phyloP scores from a whole-genome alignment of 2,329 filamentous ascomycete species.

The Pseudopithomyces chartarum region DNA sequence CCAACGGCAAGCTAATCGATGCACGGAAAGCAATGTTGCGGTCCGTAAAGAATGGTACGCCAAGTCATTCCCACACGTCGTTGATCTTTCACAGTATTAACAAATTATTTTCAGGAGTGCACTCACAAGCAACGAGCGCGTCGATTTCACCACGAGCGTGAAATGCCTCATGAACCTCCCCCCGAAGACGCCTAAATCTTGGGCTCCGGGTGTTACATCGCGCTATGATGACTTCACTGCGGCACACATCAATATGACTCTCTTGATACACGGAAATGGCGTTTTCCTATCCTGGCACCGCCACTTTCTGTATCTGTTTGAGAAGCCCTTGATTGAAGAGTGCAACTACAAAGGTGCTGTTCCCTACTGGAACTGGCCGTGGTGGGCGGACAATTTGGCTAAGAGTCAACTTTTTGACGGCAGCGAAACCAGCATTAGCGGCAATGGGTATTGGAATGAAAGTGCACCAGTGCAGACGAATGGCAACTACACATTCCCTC shows the following conservation, averaged over 20 bases:
- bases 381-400: slow-evolving; percentile 45
- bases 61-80: too few relatives aligned
- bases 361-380: slow-evolving; percentile 60
- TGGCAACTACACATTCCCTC: slow-evolving; percentile 43
- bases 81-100: too few relatives aligned
- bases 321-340: slow-evolving; percentile 48
- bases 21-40: too few relatives aligned
- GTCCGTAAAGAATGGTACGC: too few relatives aligned
- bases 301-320: slow-evolving; percentile 48
- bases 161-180: slow-evolving; percentile 23
- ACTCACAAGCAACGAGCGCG: not conserved
- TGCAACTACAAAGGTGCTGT: slow-evolving; percentile 49
- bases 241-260: slow-evolving; percentile 28
- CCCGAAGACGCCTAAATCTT: slow-evolving; percentile 14
- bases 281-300: slow-evolving; percentile 45
- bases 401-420: slow-evolving; percentile 62
- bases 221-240: slow-evolving; percentile 36
- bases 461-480: slow-evolving; percentile 26
- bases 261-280: slow-evolving; percentile 22
- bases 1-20: too few relatives aligned
- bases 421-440: slow-evolving; percentile 51
- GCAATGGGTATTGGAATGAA: slow-evolving; percentile 50
- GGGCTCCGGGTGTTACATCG: slow-evolving; percentile 23
- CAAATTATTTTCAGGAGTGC: too few relatives aligned
- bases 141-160: slow-evolving; percentile 24